Base-by-base conservation (phyloP, 257 asterid species). In the Fraxinus anomala region DNA sequence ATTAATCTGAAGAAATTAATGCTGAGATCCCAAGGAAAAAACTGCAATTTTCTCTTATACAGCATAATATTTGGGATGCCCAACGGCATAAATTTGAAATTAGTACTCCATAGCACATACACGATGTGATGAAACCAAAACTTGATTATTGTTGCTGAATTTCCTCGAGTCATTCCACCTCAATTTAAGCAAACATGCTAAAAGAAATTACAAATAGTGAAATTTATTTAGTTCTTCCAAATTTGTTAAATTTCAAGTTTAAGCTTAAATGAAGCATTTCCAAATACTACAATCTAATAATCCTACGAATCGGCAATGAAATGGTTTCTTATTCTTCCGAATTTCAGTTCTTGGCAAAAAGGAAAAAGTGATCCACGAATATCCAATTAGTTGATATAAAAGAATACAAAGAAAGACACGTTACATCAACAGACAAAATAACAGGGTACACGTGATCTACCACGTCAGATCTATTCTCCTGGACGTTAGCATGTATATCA, bases 391-490 rank as follows among this genome's bases (percentile, higher is more conserved):
- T 34, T 63, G 33, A 63, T 26, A 23, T 31, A 63, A 23, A 11
- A 9, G 16, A 3, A 54, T 19, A 39, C 39, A 37, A 54, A 1
- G 68, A 47, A 13, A 71, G 21, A 34, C 73, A 28, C 80, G 65
- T 51, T 59, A 67, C 78, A 72, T 68, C 71, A 19, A 67, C 11
- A 34, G 23, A 69, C 31, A 72, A 26, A 37, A 75, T 19, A 73
- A 63, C 21, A 74, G 24, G 4, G 39, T 13, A 34, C 28, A 76
- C 44, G 51, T 42, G 51, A 42, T 42, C 49, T 12, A 42, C 51
- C 51, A 42, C 51, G 74, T 76, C 80, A 77, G 86, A 88, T 81
- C 88, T 72, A 70, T 73, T 77, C 31, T 54, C 69, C 61, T 17
- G n/a, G 72, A 75, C 76, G 80, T 79, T 36, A 85, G 68, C 82